These are phyloP conservation scores for Sarocladium kiliense DNA, from an alignment of 2,329 filamentous ascomycete genomes.

Conservation along the genomic window DNA sequence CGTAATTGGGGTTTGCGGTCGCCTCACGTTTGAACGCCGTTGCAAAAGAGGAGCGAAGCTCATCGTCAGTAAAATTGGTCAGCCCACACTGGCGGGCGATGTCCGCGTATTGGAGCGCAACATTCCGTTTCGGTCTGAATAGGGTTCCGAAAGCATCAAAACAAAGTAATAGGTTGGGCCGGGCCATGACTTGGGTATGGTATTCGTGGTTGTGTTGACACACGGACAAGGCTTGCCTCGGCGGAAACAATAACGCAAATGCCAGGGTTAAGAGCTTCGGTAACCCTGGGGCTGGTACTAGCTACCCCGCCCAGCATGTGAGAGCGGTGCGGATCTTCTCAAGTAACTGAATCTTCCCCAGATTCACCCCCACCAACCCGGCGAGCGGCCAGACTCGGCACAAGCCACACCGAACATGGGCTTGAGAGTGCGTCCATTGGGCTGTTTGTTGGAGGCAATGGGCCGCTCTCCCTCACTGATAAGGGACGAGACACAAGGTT, in stretches of 20 bases:
- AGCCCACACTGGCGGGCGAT: slow-evolving; percentile 47
- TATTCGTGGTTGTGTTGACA: no score
- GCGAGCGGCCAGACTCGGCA: slow-evolving; percentile 8
- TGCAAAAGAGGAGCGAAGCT: slow-evolving; percentile 28
- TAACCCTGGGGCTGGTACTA: background rate
- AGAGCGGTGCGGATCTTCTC: slow-evolving; percentile 1
- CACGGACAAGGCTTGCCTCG: no score
- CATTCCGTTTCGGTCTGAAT: slow-evolving; percentile 44
- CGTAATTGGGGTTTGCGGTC: slow-evolving; percentile 52
- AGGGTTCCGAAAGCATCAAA: slow-evolving; percentile 64
- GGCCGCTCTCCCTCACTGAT: background rate
- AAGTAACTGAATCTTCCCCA: slow-evolving; percentile 4
- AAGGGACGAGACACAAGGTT: background rate
- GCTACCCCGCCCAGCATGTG: background rate
- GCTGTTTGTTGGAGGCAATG: no score
- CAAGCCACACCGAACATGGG: background rate
- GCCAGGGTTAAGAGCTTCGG: no score
- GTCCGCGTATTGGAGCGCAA: slow-evolving; percentile 48
- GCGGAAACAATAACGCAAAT: no score
- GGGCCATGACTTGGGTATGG: background rate
- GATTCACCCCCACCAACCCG: background rate
- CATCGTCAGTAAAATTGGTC: slow-evolving; percentile 31
- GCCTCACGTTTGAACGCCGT: slow-evolving; percentile 43
- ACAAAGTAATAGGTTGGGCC: slow-evolving; percentile 45
- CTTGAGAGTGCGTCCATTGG: background rate